Conservation (phyloP, 257 asterid species). For the Perilla frutescens region DNA sequence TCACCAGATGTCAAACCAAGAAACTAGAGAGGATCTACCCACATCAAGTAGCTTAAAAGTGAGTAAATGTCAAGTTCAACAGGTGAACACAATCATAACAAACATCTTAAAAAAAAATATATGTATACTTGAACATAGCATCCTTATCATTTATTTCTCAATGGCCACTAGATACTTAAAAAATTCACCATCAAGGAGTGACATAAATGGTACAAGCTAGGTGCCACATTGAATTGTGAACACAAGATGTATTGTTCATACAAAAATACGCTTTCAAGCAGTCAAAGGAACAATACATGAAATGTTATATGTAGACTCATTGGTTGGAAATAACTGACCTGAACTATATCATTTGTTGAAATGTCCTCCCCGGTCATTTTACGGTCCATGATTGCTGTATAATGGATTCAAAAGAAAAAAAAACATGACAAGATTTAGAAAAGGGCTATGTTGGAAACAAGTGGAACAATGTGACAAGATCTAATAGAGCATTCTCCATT, state of each 20-base stretch:
- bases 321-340: constrained; percentile 56
- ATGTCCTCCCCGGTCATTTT: constrained; percentile 84
- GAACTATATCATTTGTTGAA: constrained; percentile 72
- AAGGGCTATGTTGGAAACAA: constrained; percentile 31
- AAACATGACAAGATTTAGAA: constrained; percentile 36
- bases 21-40: not conserved
- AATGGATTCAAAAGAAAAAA: constrained; percentile 37
- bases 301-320: constrained; percentile 17
- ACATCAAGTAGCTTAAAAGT: not conserved
- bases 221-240: constrained; percentile 14
- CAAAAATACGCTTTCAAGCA: not conserved
- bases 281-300: constrained; percentile 14
- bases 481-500: constrained; percentile 11
- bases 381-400: constrained; percentile 86
- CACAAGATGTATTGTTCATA: constrained; percentile 22
- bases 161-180: constrained; percentile 20
- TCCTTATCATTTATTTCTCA: not conserved
- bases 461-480: constrained; percentile 30
- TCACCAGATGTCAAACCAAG: constrained; percentile 21
- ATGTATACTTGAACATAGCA: constrained; percentile 24
- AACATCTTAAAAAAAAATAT: not conserved
- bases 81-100: constrained; percentile 16
- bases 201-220: constrained; percentile 13
- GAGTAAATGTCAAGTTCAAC: constrained; percentile 16
- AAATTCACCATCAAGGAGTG: constrained; percentile 20